Evolutionary conservation across 331 rosid species (phyloP), one percentile per base, ranked within the genome.

Genomic region (Malus hybrid): DNA sequence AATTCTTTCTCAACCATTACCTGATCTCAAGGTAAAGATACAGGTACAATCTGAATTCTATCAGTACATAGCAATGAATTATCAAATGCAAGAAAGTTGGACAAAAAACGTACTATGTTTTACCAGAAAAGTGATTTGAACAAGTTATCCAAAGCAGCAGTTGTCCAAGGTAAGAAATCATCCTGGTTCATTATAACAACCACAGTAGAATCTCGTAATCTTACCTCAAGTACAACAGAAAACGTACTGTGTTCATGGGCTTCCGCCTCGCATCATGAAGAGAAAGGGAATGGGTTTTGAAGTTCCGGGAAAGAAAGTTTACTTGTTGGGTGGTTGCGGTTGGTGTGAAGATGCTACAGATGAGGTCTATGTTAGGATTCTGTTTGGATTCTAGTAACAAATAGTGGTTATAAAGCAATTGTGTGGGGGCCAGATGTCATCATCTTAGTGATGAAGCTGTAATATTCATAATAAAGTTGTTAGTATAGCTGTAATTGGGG

Each of bases 131-230:
- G 86, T 52, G 89, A 88, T 78, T 87, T 91, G 92, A 78, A 94
- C 74, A 90, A 82, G 42, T 70, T 83, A 74, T 90, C 89, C 73
- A 88, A 73, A 67, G 96, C 90, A 18, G 95, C 84, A 7, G 93
- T 85, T 73, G 93, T 88, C 79, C 98, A 89, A 11, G 98, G 97
- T 84, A 91, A 85, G 88, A 94, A 91, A 83, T 94, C 98, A 29
- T 94, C 97, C 98, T 91, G 91, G 65, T 76, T 74, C 79, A 80
- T 62, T 57, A 20, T 14, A 65, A 74, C 33, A 54, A 32, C 36
- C 39, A 31, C 18, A 78, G 80, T 42, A 66, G 78, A 57, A 66
- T 73, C 36, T 76, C 76, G 76, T 67, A 36, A 75, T 57, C 72
- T 15, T 74, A 90, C 97, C 98, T 94, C 92, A 71, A 91, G 93